Base-by-base conservation (phyloP, 164 flowering plant species). In the Litsea cubeba region DNA sequence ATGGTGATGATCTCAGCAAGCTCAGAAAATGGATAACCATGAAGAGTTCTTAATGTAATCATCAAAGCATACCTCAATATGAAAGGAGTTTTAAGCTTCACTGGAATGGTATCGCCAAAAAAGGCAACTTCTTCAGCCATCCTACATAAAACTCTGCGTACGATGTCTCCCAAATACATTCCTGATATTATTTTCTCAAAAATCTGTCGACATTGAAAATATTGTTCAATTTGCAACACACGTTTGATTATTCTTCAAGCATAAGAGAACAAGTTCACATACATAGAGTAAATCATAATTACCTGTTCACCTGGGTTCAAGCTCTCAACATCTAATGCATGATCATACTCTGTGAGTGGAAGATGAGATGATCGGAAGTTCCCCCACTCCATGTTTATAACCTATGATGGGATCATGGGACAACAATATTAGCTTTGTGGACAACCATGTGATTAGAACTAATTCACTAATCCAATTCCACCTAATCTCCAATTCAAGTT, bases 361-460 rank as follows among this genome's bases (percentile, higher is more conserved):
- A 95, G 90, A 77, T 93, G 93, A 17, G 97, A 89, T 25, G 97
- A 91, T 51, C 88, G 81, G 83, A 95, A 93, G 82, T 90, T 93
- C 72, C 98, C 99, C 99, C 99, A 95, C 79, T 95, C 99, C 94
- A 89, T 95, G 79, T 95, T 95, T 75, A 95, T 93, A 32, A 91
- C 99, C 99, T 95, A 72, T 67, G 81, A n/a, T 51, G 68, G 68
- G 54, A 72, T 67, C 81, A n/a, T 51, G 68, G 68, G 54, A 46
- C 17, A 51, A 51, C 22, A 24, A 28, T 69, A 24, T 57, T 46
- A 30, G 35, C 5, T 30, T 30, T 30, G 35, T 30, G 35, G 35
- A 4, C 35, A 18, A 70, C 28, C 14, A 51, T 50, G 68, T 11
- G 23, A 63, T 18, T 28, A 49, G 67, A 64, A 50, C 7, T 18